Conservation (phyloP, 768 basidiomycete species). For the Lentinula edodes region DNA sequence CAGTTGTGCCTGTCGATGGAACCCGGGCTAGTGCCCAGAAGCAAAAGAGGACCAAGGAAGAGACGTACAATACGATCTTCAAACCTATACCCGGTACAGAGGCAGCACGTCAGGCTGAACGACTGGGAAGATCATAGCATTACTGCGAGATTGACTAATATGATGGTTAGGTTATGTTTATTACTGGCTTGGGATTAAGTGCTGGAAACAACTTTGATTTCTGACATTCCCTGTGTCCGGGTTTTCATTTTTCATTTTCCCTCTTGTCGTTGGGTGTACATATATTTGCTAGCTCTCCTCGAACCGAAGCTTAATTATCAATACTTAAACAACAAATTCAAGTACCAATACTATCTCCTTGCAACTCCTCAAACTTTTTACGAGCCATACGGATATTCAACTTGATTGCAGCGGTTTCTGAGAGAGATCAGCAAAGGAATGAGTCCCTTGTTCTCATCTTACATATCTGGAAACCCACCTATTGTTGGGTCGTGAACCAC, state of each 20-base stretch:
- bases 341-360: conserved; percentile 56
- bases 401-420: conserved; percentile 85
- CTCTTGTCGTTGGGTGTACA: no score
- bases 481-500: conserved; percentile 87
- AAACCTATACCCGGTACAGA: conserved; percentile 30
- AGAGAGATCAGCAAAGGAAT: background rate
- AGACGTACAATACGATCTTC: conserved; percentile 27
- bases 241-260: no score
- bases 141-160: background rate
- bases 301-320: no score
- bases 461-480: conserved; percentile 35
- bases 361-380: conserved; percentile 84
- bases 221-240: no score
- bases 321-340: conserved; percentile 9
- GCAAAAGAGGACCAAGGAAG: conserved; percentile 22
- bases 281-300: no score
- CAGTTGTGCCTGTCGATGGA: conserved; percentile 28
- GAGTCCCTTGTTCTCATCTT: background rate
- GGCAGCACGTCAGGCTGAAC: conserved; percentile 19
- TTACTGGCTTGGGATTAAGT: no score
- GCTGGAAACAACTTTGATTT: no score
- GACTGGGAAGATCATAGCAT: conserved; percentile 6
- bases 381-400: conserved; percentile 86
- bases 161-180: no score
- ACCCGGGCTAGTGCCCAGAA: conserved; percentile 33